These are phyloP conservation scores for Kondoa malvinella DNA, from an alignment of 768 basidiomycete species.

Conservation along the genomic window DNA sequence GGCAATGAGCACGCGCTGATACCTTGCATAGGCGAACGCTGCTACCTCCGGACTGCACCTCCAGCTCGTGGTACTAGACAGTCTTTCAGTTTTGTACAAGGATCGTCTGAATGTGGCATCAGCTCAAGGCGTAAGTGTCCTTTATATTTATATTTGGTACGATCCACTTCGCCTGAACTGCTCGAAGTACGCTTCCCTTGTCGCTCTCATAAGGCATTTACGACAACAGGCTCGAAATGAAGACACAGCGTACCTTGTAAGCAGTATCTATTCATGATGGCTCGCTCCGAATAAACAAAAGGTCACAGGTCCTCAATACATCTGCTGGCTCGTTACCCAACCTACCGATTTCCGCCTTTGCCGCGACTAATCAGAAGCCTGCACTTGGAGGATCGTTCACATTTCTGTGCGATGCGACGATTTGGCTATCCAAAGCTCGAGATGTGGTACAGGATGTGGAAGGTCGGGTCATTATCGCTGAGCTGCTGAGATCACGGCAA, in stretches of 20 bases:
- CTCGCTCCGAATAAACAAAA: background rate
- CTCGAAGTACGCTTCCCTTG: background rate
- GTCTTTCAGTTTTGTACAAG: background rate
- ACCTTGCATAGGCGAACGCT: background rate
- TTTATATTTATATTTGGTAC: background rate
- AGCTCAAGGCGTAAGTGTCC: background rate
- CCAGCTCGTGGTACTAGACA: background rate
- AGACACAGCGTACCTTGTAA: background rate
- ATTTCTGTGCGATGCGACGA: background rate
- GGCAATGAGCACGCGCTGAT: background rate
- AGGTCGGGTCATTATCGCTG: background rate
- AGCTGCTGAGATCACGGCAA: background rate
- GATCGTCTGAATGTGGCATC: background rate
- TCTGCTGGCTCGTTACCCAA: background rate
- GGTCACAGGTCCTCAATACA: background rate
- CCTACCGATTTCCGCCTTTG: background rate
- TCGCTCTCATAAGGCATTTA: background rate
- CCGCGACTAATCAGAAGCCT: background rate
- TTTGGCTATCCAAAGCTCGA: background rate
- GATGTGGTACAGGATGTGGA: background rate
- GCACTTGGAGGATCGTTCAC: background rate
- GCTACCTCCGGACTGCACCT: background rate
- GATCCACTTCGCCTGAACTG: background rate
- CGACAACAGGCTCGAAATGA: background rate
- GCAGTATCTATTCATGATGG: background rate